These are phyloP conservation scores for Xylaria sp. DNA, from an alignment of 2,329 filamentous ascomycete genomes.

Conservation along the genomic window DNA sequence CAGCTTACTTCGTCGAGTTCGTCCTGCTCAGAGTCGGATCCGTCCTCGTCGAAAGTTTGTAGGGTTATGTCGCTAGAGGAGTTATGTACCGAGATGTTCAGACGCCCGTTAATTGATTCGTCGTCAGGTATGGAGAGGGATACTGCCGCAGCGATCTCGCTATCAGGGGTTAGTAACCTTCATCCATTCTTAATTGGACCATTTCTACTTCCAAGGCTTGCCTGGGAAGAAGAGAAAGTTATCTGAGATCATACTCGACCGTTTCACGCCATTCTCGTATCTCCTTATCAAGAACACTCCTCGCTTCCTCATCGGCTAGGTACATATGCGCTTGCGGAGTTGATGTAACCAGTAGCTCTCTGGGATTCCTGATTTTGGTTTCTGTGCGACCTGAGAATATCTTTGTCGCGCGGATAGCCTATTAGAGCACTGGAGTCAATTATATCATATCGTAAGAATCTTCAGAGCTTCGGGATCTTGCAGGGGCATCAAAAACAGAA, in stretches of 20 bases:
- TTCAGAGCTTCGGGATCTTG: no score
- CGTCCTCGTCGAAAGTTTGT: conserved; percentile 36
- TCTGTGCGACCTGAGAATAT: conserved; percentile 33
- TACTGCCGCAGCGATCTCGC: conserved; percentile 42
- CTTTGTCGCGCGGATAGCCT: conserved; percentile 37
- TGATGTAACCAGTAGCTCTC: not conserved
- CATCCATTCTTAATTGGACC: not conserved
- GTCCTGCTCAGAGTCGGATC: conserved; percentile 44
- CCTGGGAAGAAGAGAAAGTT: not conserved
- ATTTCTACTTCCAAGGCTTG: not conserved
- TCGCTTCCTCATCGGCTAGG: conserved; percentile 23
- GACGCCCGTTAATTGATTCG: conserved; percentile 7
- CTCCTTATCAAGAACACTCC: conserved; percentile 37
- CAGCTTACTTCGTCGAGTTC: conserved; percentile 35
- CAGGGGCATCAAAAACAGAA: no score
- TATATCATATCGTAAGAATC: no score
- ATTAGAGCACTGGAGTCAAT: no score
- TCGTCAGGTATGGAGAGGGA: conserved; percentile 36
- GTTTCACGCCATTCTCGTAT: conserved; percentile 44
- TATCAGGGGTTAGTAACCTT: not conserved
- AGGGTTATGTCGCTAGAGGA: conserved; percentile 32
- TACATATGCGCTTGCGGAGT: conserved; percentile 4
- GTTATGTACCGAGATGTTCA: conserved; percentile 12
- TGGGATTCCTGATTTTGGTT: not conserved
- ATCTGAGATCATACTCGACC: conserved; percentile 35